Evolutionary conservation across 140 eudicot species (phyloP).

Genomic region (Oenanthe javanica): DNA sequence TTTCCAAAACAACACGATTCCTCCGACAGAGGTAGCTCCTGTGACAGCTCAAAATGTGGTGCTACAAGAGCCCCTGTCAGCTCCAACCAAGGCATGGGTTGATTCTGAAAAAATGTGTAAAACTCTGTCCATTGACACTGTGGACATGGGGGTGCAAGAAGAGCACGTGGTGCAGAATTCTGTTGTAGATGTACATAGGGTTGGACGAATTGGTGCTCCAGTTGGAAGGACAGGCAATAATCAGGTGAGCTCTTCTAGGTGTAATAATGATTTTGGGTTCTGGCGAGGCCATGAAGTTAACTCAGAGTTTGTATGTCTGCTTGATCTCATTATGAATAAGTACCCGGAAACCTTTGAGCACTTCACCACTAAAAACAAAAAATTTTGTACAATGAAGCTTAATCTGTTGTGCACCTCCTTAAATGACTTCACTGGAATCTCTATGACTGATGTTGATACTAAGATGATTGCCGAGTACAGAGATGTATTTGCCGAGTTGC

Average conservation of each 20-base stretch:
- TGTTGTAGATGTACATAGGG: not conserved
- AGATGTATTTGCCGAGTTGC: not conserved
- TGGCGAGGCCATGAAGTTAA: not conserved
- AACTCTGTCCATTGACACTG: not conserved
- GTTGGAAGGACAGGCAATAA: not conserved
- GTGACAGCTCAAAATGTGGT: not conserved
- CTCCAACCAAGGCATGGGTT: not conserved
- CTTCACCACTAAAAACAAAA: not conserved
- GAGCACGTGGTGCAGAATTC: not conserved
- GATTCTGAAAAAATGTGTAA: not conserved
- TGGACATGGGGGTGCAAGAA: not conserved
- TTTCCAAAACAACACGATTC: not conserved
- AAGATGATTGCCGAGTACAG: not conserved
- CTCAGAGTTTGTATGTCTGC: not conserved
- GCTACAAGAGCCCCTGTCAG: not conserved
- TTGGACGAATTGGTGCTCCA: not conserved
- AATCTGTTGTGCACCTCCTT: not conserved
- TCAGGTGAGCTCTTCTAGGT: not conserved
- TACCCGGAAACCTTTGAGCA: not conserved
- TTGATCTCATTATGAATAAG: not conserved
- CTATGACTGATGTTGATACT: not conserved
- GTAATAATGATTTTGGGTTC: not conserved
- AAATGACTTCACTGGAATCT: not conserved
- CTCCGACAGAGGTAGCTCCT: not conserved
- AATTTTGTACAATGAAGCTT: not conserved